Evolutionary conservation across 352 stramenopile species (phyloP).

Genomic region (Globisporangium recalcitrans): DNA sequence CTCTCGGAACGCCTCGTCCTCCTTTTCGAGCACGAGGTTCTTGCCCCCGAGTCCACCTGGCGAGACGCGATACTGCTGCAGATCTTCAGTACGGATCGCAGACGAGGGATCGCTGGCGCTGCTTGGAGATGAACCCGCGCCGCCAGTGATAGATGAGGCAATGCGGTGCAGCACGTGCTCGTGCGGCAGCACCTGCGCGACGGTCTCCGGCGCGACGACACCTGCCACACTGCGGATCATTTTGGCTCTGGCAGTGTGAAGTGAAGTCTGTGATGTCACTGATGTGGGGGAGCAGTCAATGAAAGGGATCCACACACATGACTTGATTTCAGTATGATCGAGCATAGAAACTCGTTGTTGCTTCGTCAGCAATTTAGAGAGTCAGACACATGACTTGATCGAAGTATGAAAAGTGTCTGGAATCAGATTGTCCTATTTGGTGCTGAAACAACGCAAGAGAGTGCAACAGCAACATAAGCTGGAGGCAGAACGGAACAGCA

Average conservation of each 20-base stretch:
- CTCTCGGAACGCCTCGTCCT: constrained; percentile 74
- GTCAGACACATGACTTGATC: not conserved
- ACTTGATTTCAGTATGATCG: not conserved
- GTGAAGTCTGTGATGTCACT: not conserved
- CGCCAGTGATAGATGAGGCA: not conserved
- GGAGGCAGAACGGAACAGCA: too few species aligned
- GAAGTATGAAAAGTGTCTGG: not conserved
- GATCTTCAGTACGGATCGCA: constrained; percentile 48
- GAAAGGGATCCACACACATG: too few species aligned
- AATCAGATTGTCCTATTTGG: too few species aligned
- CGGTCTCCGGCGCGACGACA: constrained; percentile 28
- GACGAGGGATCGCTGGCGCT: constrained; percentile 11
- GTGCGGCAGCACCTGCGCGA: constrained; percentile 45
- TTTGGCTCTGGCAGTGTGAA: constrained; percentile 8
- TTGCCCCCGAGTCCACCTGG: constrained; percentile 30
- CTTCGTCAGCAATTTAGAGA: not conserved
- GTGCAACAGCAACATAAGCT: not conserved
- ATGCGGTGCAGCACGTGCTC: constrained; percentile 61
- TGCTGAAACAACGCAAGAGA: too few species aligned
- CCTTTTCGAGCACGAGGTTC: constrained; percentile 60
- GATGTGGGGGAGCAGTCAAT: too few species aligned
- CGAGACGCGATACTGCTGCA: constrained; percentile 43
- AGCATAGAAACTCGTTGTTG: not conserved
- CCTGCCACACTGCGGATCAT: constrained; percentile 57
- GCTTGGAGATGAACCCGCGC: not conserved